These are phyloP conservation scores for Saccharomyces hybrid DNA, from an alignment of 1,139 yeast species.

Conservation along the genomic window DNA sequence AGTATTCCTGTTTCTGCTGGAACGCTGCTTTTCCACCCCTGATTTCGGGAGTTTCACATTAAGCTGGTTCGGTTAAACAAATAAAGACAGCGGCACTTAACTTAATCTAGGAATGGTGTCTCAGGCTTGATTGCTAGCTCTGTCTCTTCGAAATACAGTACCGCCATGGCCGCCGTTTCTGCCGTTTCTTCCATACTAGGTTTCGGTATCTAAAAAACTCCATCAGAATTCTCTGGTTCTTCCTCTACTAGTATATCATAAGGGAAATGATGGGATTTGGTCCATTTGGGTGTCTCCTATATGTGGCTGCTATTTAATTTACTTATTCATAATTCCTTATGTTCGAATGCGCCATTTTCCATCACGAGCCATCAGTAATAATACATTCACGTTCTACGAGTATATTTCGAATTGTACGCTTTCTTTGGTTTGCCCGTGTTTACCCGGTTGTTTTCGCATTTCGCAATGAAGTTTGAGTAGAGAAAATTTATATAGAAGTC, in stretches of 20 bases:
- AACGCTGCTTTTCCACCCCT: no score
- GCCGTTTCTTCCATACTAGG: conserved; percentile 30
- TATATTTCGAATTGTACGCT: neutral
- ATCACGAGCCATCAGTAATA: no score
- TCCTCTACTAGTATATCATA: no score
- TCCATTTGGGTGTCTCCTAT: no score
- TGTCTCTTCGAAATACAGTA: conserved; percentile 30
- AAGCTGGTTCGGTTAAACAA: no score
- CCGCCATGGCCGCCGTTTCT: conserved; percentile 24
- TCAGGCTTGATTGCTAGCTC: conserved; percentile 28
- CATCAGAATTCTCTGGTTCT: neutral
- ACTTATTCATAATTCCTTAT: no score
- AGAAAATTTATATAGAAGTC: neutral
- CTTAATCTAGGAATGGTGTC: conserved; percentile 13
- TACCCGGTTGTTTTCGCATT: neutral
- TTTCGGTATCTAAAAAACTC: conserved; percentile 17
- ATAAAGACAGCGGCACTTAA: no score
- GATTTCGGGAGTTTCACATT: no score
- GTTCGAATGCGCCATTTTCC: no score
- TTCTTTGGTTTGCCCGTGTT: neutral
- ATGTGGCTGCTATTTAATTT: neutral
- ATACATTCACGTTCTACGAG: no score
- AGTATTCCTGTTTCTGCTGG: no score
- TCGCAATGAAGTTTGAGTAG: neutral
- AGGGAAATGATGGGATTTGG: no score